Percentiles rank a stretch among this genome's conserved stretches.
phyloP scores from a whole-genome alignment of 306 rosid genomes.

The Phaseolus lunatus region DNA sequence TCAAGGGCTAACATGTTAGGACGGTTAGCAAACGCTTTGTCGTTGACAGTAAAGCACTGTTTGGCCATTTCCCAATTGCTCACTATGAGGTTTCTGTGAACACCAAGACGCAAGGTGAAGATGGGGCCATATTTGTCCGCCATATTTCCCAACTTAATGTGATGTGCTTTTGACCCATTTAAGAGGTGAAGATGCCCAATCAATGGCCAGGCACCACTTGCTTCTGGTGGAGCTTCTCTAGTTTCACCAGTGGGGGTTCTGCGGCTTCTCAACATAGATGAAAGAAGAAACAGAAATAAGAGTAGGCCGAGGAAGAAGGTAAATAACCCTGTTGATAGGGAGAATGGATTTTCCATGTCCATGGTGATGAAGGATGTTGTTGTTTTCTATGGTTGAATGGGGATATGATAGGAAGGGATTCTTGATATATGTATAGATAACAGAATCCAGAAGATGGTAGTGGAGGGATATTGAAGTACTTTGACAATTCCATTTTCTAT shows the following conservation, averaged over 20 bases:
- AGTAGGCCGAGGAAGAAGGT: background rate
- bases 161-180: constrained; percentile 30
- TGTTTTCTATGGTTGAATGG: background rate
- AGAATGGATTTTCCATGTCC: constrained; percentile 3
- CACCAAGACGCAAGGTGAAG: constrained; percentile 41
- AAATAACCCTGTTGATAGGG: background rate
- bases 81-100: constrained; percentile 28
- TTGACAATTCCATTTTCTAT: no score
- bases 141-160: constrained; percentile 16
- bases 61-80: constrained; percentile 46
- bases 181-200: constrained; percentile 52
- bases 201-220: constrained; percentile 49
- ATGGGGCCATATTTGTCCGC: constrained; percentile 41
- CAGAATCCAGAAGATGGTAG: no score
- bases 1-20: constrained; percentile 43
- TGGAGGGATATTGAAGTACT: no score
- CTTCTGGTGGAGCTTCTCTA: constrained; percentile 41
- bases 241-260: background rate
- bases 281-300: background rate
- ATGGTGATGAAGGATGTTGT: background rate
- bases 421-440: no score
- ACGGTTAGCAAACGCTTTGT: constrained; percentile 41
- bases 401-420: no score
- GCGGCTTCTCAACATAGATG: background rate
- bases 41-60: constrained; percentile 49